These are phyloP conservation scores for Mycena polygramma DNA, from an alignment of 768 basidiomycete species.

Conservation along the genomic window DNA sequence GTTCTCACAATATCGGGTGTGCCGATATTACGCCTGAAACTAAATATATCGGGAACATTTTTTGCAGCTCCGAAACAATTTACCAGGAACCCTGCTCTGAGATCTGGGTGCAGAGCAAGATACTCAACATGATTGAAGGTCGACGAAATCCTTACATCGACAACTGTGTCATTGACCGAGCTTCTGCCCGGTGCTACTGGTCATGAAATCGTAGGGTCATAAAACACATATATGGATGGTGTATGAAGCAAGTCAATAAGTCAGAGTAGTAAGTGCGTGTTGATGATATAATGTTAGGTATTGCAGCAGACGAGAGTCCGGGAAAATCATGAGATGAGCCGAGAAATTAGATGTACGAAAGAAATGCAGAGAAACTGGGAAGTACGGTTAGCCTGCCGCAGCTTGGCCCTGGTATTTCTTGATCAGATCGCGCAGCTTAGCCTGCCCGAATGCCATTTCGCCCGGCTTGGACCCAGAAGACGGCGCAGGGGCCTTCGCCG, in stretches of 20 bases:
- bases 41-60: too few species aligned
- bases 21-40: too few species aligned
- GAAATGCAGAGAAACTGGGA: constrained; percentile 7
- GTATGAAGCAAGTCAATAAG: constrained; percentile 33
- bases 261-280: constrained; percentile 30
- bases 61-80: too few species aligned
- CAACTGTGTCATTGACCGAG: too few species aligned
- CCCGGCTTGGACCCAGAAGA: constrained; percentile 44
- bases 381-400: constrained; percentile 27
- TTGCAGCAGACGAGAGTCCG: constrained; percentile 27
- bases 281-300: constrained; percentile 32
- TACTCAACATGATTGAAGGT: too few species aligned
- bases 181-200: too few species aligned
- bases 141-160: too few species aligned
- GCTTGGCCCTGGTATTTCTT: constrained; percentile 79
- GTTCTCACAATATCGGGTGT: too few species aligned
- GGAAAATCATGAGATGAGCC: constrained; percentile 1
- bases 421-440: constrained; percentile 81
- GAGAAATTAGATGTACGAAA: constrained; percentile 18
- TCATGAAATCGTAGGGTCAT: constrained; percentile 28
- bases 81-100: too few species aligned
- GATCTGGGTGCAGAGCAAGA: too few species aligned
- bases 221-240: constrained; percentile 23
- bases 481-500: constrained; percentile 37
- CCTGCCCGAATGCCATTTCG: constrained; percentile 83